Evolutionary conservation across 352 stramenopile species (phyloP).

Genomic region (Thalassiosira oceanica): DNA sequence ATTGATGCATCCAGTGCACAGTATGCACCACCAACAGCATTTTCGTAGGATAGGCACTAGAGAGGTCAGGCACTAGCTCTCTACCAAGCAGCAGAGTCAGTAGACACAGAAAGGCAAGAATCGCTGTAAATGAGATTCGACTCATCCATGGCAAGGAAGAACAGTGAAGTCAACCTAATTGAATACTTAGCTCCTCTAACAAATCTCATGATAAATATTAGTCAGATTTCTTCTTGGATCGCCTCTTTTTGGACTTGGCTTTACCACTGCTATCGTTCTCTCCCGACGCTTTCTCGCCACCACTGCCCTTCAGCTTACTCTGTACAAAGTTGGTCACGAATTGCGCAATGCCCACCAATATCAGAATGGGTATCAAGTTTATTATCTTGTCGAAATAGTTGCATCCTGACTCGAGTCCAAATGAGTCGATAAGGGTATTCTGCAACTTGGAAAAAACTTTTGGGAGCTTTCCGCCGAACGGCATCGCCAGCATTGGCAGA

Average conservation of each 20-base stretch:
- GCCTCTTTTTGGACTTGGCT: constrained; percentile 15
- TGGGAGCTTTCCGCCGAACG: constrained; percentile 63
- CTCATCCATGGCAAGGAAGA: too few relatives aligned
- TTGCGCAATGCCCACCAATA: constrained; percentile 45
- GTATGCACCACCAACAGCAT: too few relatives aligned
- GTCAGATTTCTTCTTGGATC: too few relatives aligned
- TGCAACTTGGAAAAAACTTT: constrained; percentile 47
- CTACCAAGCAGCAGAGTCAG: too few relatives aligned
- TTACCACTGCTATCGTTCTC: neutral
- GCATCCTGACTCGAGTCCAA: constrained; percentile 58
- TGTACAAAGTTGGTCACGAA: constrained; percentile 39
- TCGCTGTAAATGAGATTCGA: too few relatives aligned
- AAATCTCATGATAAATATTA: too few relatives aligned
- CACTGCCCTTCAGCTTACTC: constrained; percentile 20
- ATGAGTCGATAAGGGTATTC: constrained; percentile 58
- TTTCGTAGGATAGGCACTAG: too few relatives aligned
- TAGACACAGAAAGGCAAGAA: too few relatives aligned
- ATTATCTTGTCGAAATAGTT: constrained; percentile 75
- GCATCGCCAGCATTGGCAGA: constrained; percentile 61
- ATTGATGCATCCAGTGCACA: too few relatives aligned
- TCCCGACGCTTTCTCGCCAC: neutral
- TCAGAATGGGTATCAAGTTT: constrained; percentile 56
- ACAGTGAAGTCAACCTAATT: too few relatives aligned
- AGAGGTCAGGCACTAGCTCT: too few relatives aligned
- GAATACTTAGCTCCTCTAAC: too few relatives aligned